These are phyloP conservation scores for Suillus subluteus DNA, from an alignment of 768 basidiomycete genomes.

Conservation along the genomic window DNA sequence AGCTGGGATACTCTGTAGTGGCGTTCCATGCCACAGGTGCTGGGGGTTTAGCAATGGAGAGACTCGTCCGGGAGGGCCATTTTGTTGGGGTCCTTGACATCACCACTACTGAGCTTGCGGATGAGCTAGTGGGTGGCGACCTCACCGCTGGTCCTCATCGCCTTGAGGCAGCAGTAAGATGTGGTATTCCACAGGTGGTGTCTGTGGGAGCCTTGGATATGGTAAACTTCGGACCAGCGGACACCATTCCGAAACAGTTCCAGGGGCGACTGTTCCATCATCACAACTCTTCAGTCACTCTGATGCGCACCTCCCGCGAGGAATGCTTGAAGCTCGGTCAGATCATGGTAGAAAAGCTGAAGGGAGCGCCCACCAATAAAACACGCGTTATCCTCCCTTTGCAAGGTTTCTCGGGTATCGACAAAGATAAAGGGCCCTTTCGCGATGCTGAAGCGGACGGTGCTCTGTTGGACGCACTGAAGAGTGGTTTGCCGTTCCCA, in stretches of 20 bases:
- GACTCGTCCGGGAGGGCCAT: constrained; percentile 27
- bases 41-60: constrained; percentile 35
- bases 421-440: constrained; percentile 26
- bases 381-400: constrained; percentile 30
- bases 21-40: constrained; percentile 32
- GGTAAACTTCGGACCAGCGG: constrained; percentile 36
- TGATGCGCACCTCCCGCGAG: constrained; percentile 34
- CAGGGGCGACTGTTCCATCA: constrained; percentile 20
- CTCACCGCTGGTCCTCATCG: constrained; percentile 31
- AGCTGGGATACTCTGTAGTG: constrained; percentile 28
- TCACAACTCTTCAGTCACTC: constrained; percentile 32
- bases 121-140: constrained; percentile 35
- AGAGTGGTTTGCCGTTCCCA: constrained; percentile 20
- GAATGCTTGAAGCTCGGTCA: constrained; percentile 29
- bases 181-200: constrained; percentile 31
- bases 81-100: constrained; percentile 33
- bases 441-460: constrained; percentile 27
- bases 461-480: constrained; percentile 24
- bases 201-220: constrained; percentile 37
- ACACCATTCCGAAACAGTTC: constrained; percentile 29
- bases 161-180: constrained; percentile 28
- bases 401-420: constrained; percentile 31
- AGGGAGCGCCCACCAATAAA: constrained; percentile 16
- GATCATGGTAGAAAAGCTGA: constrained; percentile 26
- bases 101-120: constrained; percentile 38